Evolutionary conservation across 129 eudicot species (phyloP), one percentile per base, ranked within the genome.

Genomic region (Oenanthe sinensis): DNA sequence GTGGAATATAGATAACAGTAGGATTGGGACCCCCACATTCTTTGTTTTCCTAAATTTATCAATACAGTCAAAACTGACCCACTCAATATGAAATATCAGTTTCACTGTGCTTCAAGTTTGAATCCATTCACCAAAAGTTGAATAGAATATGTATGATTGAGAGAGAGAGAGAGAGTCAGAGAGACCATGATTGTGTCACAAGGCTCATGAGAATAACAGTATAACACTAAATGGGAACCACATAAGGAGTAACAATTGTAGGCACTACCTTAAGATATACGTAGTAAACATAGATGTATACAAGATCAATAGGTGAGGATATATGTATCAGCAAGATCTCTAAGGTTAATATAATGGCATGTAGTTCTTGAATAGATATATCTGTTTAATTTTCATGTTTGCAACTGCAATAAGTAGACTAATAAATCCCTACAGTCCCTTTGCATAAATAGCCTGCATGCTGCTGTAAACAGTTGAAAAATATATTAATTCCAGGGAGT

Each of bases 1-100:
- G 76, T 44, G 52, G 76, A 72, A 72, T 72, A 72, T 43, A 72
- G 50, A 44, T 40, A 71, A 71, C 46, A 71, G 75, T 40, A 71
- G 49, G 48, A 42, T n/a, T 72, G 49, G 50, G 52, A 12, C 76
- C 52, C 76, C 2, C 47, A 12, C 33, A 26, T 65, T 44, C 76
- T 44, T 43, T 72, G 33, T 42, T 22, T 72, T 72, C 26, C 76
- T 24, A 43, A 22, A 72, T 72, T 72, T 72, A 44, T 42, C 76
- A 72, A 72, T 72, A 72, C 76, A n/a, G 76, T 72, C 76, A 72
- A 72, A 72, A 26, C 76, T 43, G 76, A 72, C 76, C 52, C 76
- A 44, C 76, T 12, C 54, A 43, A 58, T 22, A 65, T 71, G 49
- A 40, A 42, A 71, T 37, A 71, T 40, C 75, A 71, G 46, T 40